Evolutionary conservation across 2,329 filamentous ascomycete genomes (phyloP).

Genomic region (Ophidiomyces ophidiicola): DNA sequence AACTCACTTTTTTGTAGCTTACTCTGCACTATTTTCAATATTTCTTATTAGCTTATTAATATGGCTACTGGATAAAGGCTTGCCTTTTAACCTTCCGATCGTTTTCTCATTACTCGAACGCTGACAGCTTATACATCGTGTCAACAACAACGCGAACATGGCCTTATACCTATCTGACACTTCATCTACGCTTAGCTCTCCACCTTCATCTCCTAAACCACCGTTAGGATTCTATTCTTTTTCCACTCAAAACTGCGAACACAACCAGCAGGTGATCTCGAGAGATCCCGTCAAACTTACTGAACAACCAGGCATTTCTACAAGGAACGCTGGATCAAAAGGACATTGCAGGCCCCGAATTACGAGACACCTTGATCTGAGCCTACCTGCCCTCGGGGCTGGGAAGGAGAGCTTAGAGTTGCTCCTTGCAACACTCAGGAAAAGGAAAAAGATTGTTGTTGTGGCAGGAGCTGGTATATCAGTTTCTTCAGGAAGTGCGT

Average conservation of each 20-base stretch:
- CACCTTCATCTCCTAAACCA: conserved; percentile 28
- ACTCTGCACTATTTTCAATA: no score
- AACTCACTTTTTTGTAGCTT: no score
- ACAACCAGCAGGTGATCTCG: conserved; percentile 19
- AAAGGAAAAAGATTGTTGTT: conserved; percentile 92
- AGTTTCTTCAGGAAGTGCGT: conserved; percentile 80
- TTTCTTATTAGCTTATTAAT: no score
- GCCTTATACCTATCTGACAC: conserved; percentile 21
- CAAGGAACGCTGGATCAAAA: conserved; percentile 59
- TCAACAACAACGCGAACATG: background rate
- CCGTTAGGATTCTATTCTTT: conserved; percentile 32
- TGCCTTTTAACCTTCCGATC: no score
- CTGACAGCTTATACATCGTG: no score
- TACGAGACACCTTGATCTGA: conserved; percentile 70
- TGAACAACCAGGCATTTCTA: conserved; percentile 51
- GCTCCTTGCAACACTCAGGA: conserved; percentile 62
- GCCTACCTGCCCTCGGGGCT: conserved; percentile 28
- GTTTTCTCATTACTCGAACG: no score
- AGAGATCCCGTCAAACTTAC: conserved; percentile 24
- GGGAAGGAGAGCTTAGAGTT: conserved; percentile 55
- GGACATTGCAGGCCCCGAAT: conserved; percentile 55
- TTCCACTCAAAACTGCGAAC: conserved; percentile 31
- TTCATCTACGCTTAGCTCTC: conserved; percentile 33
- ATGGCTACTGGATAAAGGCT: no score
- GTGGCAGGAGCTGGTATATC: conserved; percentile 95